Base-by-base conservation (phyloP, 2,329 filamentous ascomycete genomes). In the Sarocladium oryzae region DNA sequence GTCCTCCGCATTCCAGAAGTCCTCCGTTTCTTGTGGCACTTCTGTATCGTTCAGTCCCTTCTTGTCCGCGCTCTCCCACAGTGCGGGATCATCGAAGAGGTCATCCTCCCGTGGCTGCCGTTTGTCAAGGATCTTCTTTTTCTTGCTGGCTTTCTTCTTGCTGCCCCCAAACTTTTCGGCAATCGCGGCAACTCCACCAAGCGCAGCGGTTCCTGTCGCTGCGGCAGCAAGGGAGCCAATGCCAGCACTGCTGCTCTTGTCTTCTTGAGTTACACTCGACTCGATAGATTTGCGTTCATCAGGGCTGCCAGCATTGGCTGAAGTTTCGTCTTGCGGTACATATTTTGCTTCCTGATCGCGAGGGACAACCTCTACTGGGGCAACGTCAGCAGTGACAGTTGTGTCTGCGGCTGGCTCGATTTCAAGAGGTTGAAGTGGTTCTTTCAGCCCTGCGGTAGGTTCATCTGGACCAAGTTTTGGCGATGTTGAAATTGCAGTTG, bases 1-100 rank as follows among this genome's bases (percentile, higher is more conserved):
- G 40, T 59, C 49, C 20, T 53, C 36, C n/a, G 46, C 52, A 23
- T 63, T 64, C 66, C 62, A 67, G 40, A 66, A 69, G 26, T 60
- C 54, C 26, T 59, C 43, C 56, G 13, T 56, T 54, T 32, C 54
- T 46, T 15, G 52, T 53, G 7, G 53, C 53, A 54, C 56, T 52
- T 28, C 48, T 33, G 54, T 56, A 37, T 60, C 61, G 45, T 62
- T 57, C 15, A 68, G 33, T 7, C 55, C 55, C 53, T 66, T 72
- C 54, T 66, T 67, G 40, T 74, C 68, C 11, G 66, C 65, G 21
- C 67, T 69, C 57, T 76, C 70, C 71, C 71, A 73, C 23, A 74
- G 59, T 15, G 66, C 62, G 49, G 69, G 62, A 56, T 75, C 69
- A 54, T 76, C 69, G 59, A 74, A 72, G 26, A 72, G 58, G 56